Evolutionary conservation across 2,329 filamentous ascomycete species (phyloP).

Genomic region (Paraconiothyrium sp.): DNA sequence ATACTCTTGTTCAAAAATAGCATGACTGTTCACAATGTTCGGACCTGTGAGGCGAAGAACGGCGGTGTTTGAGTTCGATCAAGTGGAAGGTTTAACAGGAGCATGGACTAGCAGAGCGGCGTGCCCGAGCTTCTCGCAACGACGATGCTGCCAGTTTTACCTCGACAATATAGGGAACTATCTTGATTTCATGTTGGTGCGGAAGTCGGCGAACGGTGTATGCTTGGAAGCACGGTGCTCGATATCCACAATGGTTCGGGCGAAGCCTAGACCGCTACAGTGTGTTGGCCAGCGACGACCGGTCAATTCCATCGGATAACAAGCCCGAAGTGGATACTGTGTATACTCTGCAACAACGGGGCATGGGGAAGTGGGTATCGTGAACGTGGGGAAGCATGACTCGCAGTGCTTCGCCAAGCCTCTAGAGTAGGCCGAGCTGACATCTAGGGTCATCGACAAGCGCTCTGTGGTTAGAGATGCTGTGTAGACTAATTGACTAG

Average conservation of each 20-base stretch:
- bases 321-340: neutral
- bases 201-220: neutral
- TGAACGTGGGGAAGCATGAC: neutral
- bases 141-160: too few relatives aligned
- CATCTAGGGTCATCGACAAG: neutral
- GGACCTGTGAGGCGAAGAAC: too few relatives aligned
- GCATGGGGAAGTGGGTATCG: constrained; percentile 1
- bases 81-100: too few relatives aligned
- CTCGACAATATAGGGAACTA: too few relatives aligned
- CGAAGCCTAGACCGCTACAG: neutral
- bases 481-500: neutral
- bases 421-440: constrained; percentile 9
- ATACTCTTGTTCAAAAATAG: too few relatives aligned
- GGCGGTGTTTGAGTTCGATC: too few relatives aligned
- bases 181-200: neutral
- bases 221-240: neutral
- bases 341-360: neutral
- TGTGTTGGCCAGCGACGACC: neutral
- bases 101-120: too few relatives aligned
- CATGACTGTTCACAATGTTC: too few relatives aligned
- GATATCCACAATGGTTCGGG: neutral
- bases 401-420: constrained; percentile 1
- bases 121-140: too few relatives aligned
- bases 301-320: too few relatives aligned
- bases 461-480: neutral